These are phyloP conservation scores for Achaetomiella virescens DNA, from an alignment of 495 filamentous ascomycete genomes.

Conservation along the genomic window DNA sequence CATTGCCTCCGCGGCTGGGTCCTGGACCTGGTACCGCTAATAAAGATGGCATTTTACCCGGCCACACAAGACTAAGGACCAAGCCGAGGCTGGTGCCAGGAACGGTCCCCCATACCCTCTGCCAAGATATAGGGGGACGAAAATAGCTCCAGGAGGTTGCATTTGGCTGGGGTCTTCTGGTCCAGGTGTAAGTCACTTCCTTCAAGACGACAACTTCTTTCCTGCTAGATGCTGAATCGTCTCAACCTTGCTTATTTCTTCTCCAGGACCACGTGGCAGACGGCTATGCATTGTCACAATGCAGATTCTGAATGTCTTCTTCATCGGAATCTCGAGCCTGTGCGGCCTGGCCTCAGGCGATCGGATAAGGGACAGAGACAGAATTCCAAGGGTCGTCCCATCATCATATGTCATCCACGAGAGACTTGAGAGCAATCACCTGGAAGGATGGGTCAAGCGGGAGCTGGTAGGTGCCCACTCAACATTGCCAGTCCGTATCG, in stretches of 20 bases:
- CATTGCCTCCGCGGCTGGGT: not conserved
- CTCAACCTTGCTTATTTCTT: too few species aligned
- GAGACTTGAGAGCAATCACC: conserved; percentile 8
- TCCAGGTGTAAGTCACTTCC: not conserved
- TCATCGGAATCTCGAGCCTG: not conserved
- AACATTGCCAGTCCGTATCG: conserved; percentile 30
- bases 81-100: not conserved
- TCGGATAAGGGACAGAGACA: not conserved
- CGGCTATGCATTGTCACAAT: not conserved
- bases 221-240: not conserved
- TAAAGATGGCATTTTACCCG: conserved; percentile 9
- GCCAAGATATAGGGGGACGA: not conserved
- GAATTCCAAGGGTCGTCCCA: not conserved
- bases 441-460: conserved; percentile 28
- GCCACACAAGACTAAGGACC: not conserved
- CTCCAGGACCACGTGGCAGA: not conserved
- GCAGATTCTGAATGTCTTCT: not conserved
- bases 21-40: conserved; percentile 9
- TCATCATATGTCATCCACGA: conserved; percentile 17
- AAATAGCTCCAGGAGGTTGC: conserved; percentile 4
- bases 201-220: not conserved
- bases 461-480: conserved; percentile 23
- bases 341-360: not conserved
- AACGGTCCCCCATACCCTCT: not conserved
- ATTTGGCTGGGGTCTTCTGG: conserved; percentile 2